Evolutionary conservation across 139 green algal species (phyloP).

Genomic region (Chlamydomonas incerta): DNA sequence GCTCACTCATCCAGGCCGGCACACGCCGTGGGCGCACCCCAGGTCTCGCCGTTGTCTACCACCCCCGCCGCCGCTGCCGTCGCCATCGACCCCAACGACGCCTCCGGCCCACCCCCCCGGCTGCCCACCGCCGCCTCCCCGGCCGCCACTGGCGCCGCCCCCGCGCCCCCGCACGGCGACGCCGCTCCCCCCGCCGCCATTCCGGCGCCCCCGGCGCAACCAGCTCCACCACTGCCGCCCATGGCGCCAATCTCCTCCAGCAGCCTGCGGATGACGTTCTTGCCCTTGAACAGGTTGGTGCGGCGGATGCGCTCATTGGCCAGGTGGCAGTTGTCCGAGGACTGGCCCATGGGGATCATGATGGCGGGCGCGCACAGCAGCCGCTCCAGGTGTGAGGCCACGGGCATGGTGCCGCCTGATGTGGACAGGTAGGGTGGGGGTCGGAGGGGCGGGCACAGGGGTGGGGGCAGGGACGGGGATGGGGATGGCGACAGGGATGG

Average conservation of each 20-base stretch:
- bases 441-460: too few species aligned
- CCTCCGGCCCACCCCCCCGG: too few species aligned
- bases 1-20: slow-evolving; percentile 15
- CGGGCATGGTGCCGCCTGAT: slow-evolving; percentile 89
- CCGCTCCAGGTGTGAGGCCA: slow-evolving; percentile 90
- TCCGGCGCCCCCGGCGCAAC: too few species aligned
- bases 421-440: too few species aligned
- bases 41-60: background rate
- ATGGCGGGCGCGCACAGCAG: slow-evolving; percentile 88
- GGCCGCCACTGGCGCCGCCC: background rate
- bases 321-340: slow-evolving; percentile 87
- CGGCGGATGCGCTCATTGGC: slow-evolving; percentile 91
- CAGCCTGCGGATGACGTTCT: slow-evolving; percentile 85
- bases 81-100: background rate
- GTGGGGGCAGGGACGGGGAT: too few species aligned
- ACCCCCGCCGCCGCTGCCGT: background rate
- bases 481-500: too few species aligned
- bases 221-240: background rate
- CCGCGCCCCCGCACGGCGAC: background rate
- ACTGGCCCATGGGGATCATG: slow-evolving; percentile 94
- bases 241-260: slow-evolving; percentile 68
- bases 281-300: slow-evolving; percentile 87
- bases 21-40: background rate
- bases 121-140: background rate
- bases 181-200: background rate